These are phyloP conservation scores for Vitis hybrid DNA, from an alignment of 177 flowering plant genomes.

Conservation along the genomic window DNA sequence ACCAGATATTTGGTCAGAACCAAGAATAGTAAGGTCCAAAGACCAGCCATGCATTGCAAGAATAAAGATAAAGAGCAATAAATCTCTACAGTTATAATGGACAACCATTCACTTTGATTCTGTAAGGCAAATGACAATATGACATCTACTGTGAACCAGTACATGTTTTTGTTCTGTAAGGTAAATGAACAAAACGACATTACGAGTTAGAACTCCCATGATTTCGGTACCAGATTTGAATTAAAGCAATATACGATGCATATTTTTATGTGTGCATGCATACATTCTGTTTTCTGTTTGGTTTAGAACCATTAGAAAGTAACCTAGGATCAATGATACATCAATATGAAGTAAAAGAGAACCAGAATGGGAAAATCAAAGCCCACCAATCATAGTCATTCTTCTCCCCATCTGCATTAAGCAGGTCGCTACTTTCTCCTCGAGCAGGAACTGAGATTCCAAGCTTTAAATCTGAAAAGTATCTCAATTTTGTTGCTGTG, in stretches of 20 bases:
- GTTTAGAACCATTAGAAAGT: not conserved
- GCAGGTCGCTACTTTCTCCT: slow-evolving; percentile 82
- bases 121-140: not conserved
- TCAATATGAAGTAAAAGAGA: not conserved
- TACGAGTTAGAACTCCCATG: too few relatives aligned
- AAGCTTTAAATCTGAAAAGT: slow-evolving; percentile 82
- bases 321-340: not conserved
- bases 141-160: too few relatives aligned
- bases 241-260: too few relatives aligned
- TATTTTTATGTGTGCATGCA: too few relatives aligned
- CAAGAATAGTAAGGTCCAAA: not conserved
- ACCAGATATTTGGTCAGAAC: slow-evolving; percentile 9
- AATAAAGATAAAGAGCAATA: not conserved
- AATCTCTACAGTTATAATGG: not conserved
- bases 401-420: slow-evolving; percentile 79
- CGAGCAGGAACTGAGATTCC: slow-evolving; percentile 71
- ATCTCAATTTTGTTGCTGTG: slow-evolving; percentile 73
- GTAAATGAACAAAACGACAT: too few relatives aligned
- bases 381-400: slow-evolving; percentile 96
- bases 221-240: too few relatives aligned
- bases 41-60: not conserved
- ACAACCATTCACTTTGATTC: not conserved
- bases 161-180: too few relatives aligned
- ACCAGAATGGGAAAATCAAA: slow-evolving; percentile 12
- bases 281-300: too few relatives aligned